Evolutionary conservation across 768 basidiomycete genomes (phyloP).

Genomic region (Mycena rosella): DNA sequence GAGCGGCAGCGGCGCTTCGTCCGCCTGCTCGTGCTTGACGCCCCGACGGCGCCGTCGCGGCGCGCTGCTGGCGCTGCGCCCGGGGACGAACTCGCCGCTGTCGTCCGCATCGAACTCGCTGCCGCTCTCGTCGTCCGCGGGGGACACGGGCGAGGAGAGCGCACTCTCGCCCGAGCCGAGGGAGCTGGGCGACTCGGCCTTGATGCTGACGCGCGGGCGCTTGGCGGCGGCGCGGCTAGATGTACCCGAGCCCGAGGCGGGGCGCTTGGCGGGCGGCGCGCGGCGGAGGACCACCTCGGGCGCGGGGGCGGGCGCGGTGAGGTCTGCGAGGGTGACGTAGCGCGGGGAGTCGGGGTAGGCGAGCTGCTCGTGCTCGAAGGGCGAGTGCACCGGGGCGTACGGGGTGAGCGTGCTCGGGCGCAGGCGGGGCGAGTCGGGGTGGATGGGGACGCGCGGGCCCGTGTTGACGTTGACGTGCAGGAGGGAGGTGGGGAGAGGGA

Average conservation of each 20-base stretch:
- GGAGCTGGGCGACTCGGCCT: too few relatives aligned
- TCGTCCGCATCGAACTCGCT: constrained; percentile 18
- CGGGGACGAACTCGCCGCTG: constrained; percentile 34
- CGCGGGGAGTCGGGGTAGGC: constrained; percentile 21
- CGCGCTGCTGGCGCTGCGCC: constrained; percentile 1
- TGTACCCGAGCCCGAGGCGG: not conserved
- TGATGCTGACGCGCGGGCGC: too few relatives aligned
- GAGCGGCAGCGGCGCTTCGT: not conserved
- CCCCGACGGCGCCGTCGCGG: not conserved
- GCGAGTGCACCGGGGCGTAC: constrained; percentile 4
- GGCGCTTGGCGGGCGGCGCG: too few relatives aligned
- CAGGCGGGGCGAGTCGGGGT: constrained; percentile 8
- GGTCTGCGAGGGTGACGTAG: constrained; percentile 32
- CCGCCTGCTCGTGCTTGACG: constrained; percentile 4
- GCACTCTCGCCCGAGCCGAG: not conserved
- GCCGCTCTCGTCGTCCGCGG: constrained; percentile 1
- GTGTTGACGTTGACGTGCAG: constrained; percentile 33
- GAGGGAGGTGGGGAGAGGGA: constrained; percentile 22
- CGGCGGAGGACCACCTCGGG: too few relatives aligned
- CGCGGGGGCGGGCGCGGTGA: constrained; percentile 6
- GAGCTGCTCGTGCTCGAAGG: constrained; percentile 12
- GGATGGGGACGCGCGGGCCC: constrained; percentile 24
- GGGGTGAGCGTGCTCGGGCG: not conserved
- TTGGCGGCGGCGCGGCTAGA: too few relatives aligned
- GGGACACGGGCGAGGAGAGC: not conserved